A percentile compares a stretch with the other conserved stretches of the same genome.
phyloP scores from a whole-genome alignment of 805 yeast species.

The Wickerhamiella brachini region DNA sequence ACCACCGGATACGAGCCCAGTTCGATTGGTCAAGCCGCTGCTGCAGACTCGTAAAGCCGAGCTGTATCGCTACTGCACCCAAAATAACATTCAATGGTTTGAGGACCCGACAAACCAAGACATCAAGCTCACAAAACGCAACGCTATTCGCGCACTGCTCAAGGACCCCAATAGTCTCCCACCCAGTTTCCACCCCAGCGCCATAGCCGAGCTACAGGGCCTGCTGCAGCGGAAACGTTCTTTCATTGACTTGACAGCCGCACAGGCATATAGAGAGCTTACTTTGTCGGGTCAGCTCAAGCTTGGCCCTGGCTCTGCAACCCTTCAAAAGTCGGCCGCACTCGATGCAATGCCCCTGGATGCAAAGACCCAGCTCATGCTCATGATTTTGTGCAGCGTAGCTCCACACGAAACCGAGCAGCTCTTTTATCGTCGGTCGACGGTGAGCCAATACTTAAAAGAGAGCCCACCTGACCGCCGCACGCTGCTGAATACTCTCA shows the following conservation, averaged over 20 bases:
- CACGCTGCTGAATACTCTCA: slow-evolving; percentile 4
- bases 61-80: slow-evolving; percentile 34
- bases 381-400: slow-evolving; percentile 8
- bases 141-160: slow-evolving; percentile 35
- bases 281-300: not conserved
- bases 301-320: not conserved
- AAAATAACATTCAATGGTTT: slow-evolving; percentile 39
- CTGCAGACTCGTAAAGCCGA: slow-evolving; percentile 32
- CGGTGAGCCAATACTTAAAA: not conserved
- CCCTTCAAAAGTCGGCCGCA: slow-evolving; percentile 1
- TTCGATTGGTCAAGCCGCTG: slow-evolving; percentile 39
- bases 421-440: slow-evolving; percentile 7
- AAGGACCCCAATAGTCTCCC: slow-evolving; percentile 22
- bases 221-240: slow-evolving; percentile 5
- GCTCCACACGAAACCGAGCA: slow-evolving; percentile 9
- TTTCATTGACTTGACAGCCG: not conserved
- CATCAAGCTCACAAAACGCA: slow-evolving; percentile 41
- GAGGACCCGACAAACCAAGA: slow-evolving; percentile 57
- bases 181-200: not conserved
- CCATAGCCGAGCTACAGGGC: not conserved
- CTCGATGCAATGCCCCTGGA: slow-evolving; percentile 5
- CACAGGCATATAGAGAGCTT: slow-evolving; percentile 1
- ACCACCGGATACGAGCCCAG: slow-evolving; percentile 8
- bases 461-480: not conserved
- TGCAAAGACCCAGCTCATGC: slow-evolving; percentile 6